Percentiles rank a stretch among this genome's conserved stretches.
Conservation (phyloP, 768 basidiomycete species). For the Pholiota molesta region DNA sequence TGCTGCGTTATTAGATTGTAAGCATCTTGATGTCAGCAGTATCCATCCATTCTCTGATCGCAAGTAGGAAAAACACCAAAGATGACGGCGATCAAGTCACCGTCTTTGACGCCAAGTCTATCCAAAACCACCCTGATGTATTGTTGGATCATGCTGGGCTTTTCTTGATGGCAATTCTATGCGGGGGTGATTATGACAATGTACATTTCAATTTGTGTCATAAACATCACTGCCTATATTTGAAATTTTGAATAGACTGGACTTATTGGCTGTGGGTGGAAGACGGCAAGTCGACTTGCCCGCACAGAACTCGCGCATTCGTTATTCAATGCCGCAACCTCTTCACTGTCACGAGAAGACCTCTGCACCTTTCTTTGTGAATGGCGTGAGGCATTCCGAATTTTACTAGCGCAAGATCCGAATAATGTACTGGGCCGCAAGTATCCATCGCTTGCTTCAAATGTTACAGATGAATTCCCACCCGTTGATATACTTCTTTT, state of each 20-base stretch:
- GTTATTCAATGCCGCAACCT: slow-evolving; percentile 6
- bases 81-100: slow-evolving; percentile 9
- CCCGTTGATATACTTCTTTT: neutral
- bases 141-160: slow-evolving; percentile 1
- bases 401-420: neutral
- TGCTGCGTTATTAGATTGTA: slow-evolving; percentile 43
- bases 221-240: no score
- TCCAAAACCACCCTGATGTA: neutral
- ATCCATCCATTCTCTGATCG: no score
- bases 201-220: no score
- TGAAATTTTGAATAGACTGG: slow-evolving; percentile 5
- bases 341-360: neutral
- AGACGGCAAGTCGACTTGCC: slow-evolving; percentile 1
- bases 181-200: slow-evolving; percentile 17
- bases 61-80: slow-evolving; percentile 3
- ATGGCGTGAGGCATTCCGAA: slow-evolving; percentile 2
- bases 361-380: neutral
- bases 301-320: neutral
- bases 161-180: slow-evolving; percentile 17
- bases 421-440: neutral
- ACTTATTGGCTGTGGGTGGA: slow-evolving; percentile 9
- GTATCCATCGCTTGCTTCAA: neutral
- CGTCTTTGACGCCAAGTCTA: slow-evolving; percentile 2
- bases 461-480: neutral
- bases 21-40: no score